Conservation (phyloP, 305 asterid genomes). For the Stenogyne calaminthoides region DNA sequence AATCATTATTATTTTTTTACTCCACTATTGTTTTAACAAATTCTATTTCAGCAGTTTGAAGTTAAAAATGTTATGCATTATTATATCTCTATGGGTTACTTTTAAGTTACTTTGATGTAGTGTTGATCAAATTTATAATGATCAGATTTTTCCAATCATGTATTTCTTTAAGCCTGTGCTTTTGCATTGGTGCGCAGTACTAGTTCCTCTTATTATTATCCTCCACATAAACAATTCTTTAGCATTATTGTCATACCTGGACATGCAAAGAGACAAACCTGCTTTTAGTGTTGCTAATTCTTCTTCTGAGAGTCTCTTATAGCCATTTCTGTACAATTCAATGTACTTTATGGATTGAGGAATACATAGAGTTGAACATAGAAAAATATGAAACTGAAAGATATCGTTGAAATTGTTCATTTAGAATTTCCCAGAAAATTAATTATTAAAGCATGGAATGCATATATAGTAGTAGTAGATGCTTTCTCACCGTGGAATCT, state of each 20-base stretch:
- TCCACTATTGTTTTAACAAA: neutral
- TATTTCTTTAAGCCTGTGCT: neutral
- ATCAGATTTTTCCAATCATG: neutral
- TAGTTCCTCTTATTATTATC: neutral
- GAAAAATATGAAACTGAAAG: neutral
- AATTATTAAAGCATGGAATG: constrained; percentile 15
- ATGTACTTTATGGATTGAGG: neutral
- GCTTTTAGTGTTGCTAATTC: neutral
- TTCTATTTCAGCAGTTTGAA: neutral
- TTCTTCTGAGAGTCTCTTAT: neutral
- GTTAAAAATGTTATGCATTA: neutral
- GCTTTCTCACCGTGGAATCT: constrained; percentile 36
- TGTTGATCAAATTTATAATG: neutral
- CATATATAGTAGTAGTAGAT: neutral
- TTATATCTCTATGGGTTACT: neutral
- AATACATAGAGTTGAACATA: neutral
- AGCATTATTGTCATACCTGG: constrained; percentile 6
- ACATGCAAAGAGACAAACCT: constrained; percentile 6
- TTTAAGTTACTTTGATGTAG: neutral
- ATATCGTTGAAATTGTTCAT: neutral
- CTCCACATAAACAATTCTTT: neutral
- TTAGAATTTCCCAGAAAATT: neutral
- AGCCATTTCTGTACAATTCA: neutral
- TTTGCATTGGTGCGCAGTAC: neutral
- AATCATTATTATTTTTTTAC: neutral